Evolutionary conservation across 179 eudicot genomes (phyloP).

Genomic region (Carnegiea gigantea): DNA sequence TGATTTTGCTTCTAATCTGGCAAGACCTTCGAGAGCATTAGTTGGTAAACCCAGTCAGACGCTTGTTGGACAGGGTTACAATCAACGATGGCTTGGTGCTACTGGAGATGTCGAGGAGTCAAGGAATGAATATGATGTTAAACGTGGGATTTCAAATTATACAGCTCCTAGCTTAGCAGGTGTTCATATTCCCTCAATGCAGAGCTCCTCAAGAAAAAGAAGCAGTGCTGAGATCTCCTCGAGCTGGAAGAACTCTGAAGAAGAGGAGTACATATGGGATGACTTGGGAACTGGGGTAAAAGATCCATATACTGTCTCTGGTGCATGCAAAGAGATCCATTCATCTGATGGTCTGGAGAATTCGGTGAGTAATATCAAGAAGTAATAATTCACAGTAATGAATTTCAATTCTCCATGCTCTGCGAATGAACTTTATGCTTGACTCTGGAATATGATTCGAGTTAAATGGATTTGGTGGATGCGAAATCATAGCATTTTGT

Average conservation of each 20-base stretch:
- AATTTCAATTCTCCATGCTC: neutral
- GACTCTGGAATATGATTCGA: conserved; percentile 13
- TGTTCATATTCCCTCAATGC: conserved; percentile 33
- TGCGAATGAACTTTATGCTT: conserved; percentile 16
- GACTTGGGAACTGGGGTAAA: conserved; percentile 51
- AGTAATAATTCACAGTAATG: neutral
- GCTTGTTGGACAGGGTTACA: conserved; percentile 43
- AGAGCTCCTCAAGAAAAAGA: conserved; percentile 49
- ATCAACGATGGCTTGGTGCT: conserved; percentile 61
- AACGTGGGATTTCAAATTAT: conserved; percentile 47
- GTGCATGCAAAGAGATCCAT: conserved; percentile 48
- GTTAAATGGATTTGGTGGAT: neutral
- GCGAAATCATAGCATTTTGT: neutral
- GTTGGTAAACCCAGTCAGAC: conserved; percentile 47
- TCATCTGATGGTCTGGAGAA: conserved; percentile 50
- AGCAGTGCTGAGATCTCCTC: conserved; percentile 44
- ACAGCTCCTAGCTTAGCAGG: conserved; percentile 34
- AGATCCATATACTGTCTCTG: conserved; percentile 32
- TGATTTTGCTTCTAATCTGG: conserved; percentile 50
- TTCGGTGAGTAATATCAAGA: conserved; percentile 46
- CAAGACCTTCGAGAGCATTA: conserved; percentile 47
- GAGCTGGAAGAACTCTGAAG: conserved; percentile 95
- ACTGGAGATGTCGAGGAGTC: conserved; percentile 46
- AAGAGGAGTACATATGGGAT: conserved; percentile 93
- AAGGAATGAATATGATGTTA: conserved; percentile 61